Evolutionary conservation across 2,329 filamentous ascomycete species (phyloP), one percentile per base, ranked within the genome.

Genomic region (Aureobasidium uvarum): DNA sequence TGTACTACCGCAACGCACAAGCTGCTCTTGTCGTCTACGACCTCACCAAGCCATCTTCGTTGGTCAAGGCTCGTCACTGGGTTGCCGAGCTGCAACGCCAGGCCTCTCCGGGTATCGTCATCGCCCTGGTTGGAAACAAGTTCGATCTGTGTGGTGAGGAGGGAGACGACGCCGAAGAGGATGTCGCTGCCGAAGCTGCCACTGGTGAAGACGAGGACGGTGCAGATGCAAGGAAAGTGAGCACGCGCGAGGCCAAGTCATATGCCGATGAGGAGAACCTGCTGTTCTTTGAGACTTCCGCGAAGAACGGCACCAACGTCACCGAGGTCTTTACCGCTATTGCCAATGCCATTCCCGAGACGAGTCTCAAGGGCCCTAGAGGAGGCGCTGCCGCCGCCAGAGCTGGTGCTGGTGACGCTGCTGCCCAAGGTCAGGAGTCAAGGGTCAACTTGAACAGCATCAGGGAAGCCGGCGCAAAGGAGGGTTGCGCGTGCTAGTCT

Each of bases 1-100:
- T 98, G 95, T 99, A 99, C 85, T 98, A 98, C 83, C 92, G 94
- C 79, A 98, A 99, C 77, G 95, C 95, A 60, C 94, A 98, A 81
- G 92, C 93, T 69, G 95, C 95, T 16, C 90, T 99, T 71, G 94
- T 99, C 68, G 94, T 98, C 76, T 99, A 98, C 86, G 94, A 99
- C 77, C 88, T 99, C 73, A 99, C 95, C 68, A 98, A 98, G 79
- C 90, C 93, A 50, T 95, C 92, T 58, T 96, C 92, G 55, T 88
- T 99, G 71, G 87, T 92, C 79, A 98, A 99, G 82, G 95, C 95
- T 62, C 96, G 96, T 81, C 94, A 98, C 83, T 99, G 94, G 94
- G 93, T 99, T 65, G 94, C 94, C 65, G 94, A 99, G 80, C 85
- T 99, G 66, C 94, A 98, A 81, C 88, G 94, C 74, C 95, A 99